Conservation (phyloP, 208 protist genomes). For the Plasmodiophora brassicae region DNA sequence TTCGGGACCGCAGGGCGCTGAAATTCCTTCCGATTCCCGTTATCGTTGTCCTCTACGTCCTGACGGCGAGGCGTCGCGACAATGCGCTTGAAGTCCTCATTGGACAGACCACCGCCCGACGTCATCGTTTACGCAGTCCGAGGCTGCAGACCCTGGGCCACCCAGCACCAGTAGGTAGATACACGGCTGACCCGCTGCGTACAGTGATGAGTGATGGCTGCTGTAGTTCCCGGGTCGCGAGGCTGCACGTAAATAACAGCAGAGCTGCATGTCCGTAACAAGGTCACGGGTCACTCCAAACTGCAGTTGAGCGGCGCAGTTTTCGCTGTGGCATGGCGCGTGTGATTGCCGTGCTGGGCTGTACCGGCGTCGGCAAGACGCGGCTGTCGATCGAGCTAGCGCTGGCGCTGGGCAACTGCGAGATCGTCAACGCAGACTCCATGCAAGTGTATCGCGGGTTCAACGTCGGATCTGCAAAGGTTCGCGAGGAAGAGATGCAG, state of each 20-base stretch:
- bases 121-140: background rate
- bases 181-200: too few relatives aligned
- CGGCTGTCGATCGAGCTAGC: background rate
- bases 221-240: too few relatives aligned
- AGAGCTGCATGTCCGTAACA: too few relatives aligned
- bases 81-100: constrained; percentile 3
- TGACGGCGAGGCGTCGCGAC: background rate
- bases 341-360: background rate
- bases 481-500: background rate
- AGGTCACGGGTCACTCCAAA: too few relatives aligned
- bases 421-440: constrained; percentile 10
- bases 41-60: constrained; percentile 15
- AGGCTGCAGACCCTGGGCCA: too few relatives aligned
- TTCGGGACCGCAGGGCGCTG: background rate
- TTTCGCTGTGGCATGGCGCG: too few relatives aligned
- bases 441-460: constrained; percentile 18
- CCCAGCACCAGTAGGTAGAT: too few relatives aligned
- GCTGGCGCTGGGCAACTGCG: background rate
- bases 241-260: too few relatives aligned
- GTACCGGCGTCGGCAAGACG: background rate
- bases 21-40: background rate
- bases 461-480: constrained; percentile 1
- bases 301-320: too few relatives aligned
- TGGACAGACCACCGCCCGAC: background rate
- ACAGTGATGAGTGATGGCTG: too few relatives aligned